These are phyloP conservation scores for Whalleya microplaca DNA, from an alignment of 2,329 filamentous ascomycete genomes.

Conservation along the genomic window DNA sequence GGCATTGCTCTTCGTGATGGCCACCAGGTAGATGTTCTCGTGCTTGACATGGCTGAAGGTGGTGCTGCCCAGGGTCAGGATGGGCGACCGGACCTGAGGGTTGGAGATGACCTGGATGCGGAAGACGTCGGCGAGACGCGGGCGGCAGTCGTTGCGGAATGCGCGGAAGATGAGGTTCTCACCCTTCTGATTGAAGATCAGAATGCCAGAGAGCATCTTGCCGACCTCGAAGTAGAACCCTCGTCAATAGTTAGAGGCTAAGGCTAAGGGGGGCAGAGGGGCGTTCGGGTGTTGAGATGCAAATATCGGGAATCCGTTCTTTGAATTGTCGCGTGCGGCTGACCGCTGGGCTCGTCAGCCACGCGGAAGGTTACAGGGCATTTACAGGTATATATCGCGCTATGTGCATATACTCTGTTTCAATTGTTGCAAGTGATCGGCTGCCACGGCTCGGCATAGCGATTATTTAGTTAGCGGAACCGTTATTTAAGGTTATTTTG, in stretches of 20 bases:
- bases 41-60: constrained; percentile 99
- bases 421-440: no score
- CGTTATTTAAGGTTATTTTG: no score
- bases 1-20: constrained; percentile 98
- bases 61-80: constrained; percentile 94
- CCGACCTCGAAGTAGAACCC: constrained; percentile 25
- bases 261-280: not conserved
- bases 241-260: constrained; percentile 3
- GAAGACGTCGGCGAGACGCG: constrained; percentile 96
- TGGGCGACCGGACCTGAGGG: constrained; percentile 94
- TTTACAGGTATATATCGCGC: not conserved
- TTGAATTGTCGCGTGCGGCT: not conserved
- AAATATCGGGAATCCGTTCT: not conserved
- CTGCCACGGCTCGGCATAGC: not conserved
- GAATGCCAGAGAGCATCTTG: constrained; percentile 92
- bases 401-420: no score
- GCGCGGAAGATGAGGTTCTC: constrained; percentile 99
- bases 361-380: not conserved
- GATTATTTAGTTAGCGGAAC: not conserved
- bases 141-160: constrained; percentile 97
- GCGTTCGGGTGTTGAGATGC: not conserved
- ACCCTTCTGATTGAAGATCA: constrained; percentile 99
- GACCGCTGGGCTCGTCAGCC: not conserved
- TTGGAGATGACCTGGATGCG: constrained; percentile 99
- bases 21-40: constrained; percentile 98